Conservation (phyloP, 169 alveolate species). For the Plasmodium relictum region DNA sequence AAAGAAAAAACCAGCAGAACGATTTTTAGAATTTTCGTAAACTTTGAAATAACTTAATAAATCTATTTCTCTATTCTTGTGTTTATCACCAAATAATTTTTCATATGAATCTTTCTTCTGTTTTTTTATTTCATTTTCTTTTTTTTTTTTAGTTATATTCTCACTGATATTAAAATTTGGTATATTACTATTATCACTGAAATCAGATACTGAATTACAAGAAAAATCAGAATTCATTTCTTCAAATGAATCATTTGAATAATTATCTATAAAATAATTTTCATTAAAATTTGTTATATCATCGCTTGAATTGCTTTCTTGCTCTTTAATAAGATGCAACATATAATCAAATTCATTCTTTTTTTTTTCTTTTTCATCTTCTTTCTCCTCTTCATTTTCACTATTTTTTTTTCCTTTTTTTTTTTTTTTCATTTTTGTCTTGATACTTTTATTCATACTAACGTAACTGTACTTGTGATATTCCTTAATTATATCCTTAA, state of each 20-base stretch:
- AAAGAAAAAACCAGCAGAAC: conserved; percentile 52
- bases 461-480: conserved; percentile 31
- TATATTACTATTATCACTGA: neutral
- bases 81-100: neutral
- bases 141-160: neutral
- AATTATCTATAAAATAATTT: neutral
- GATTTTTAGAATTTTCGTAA: neutral
- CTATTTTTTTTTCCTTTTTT: neutral
- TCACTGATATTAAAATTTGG: neutral
- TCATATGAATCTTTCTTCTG: neutral
- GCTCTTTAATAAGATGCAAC: conserved; percentile 21
- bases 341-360: conserved; percentile 22
- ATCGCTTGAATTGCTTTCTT: conserved; percentile 30
- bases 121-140: neutral
- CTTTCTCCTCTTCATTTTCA: neutral
- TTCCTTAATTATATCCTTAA: conserved; percentile 14
- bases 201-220: neutral
- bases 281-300: neutral
- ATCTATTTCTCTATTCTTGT: conserved; percentile 35
- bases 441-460: conserved; percentile 20
- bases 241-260: neutral
- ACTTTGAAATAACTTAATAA: conserved; percentile 33
- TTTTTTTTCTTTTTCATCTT: neutral
- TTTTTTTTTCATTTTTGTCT: conserved; percentile 21
- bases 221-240: neutral